Base-by-base conservation (phyloP, 345 rosid species). In the Geranium brycei region DNA sequence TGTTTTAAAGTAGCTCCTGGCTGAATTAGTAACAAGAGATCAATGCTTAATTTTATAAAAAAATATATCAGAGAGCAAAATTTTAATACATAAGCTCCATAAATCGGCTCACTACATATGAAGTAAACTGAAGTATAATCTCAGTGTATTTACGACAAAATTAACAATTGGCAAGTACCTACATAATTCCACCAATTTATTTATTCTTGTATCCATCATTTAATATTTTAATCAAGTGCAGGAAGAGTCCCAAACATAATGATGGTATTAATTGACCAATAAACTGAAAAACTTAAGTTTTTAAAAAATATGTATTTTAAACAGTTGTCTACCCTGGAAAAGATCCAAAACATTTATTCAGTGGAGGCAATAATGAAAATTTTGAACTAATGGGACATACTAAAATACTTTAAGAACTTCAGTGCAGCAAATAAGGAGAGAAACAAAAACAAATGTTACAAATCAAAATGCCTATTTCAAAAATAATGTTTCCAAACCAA, bases 1-100 rank as follows among this genome's bases (percentile, higher is more conserved):
- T 84, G 90, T 76, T 93, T 93, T 66, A 88, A 55, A 72, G 83
- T 62, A 63, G 72, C 83, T 73, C 96, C 97, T 56, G 96, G 96
- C 99, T 93, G 85, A 72, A 81, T 63, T 69, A 30, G 72, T 18
- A 75, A 60, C 64, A 70, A 57, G 79, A 7, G 5, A 35, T 35
- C 41, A 65, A 70, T 7, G 17, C 28, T 32, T 15, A 60, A 35
- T 17, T 32, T 51, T n/a, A 16, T 56, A 19, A 56, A 0, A 0
- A 38, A 7, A 64, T 19, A 17, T 19, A 65, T 41, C 61, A 7
- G 51, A 11, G 16, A 32, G 6, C n/a, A n/a, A 19, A 57, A 16
- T 51, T 31, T 14, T 38, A 16, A 62, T 17, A 53, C 8, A 62
- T 7, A 14, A 59, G 14, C 53, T 35, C 41, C 13, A 47, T 7